Evolutionary conservation across 768 basidiomycete species (phyloP), one percentile per base, ranked within the genome.

Genomic region (Glaciozyma antarctica): DNA sequence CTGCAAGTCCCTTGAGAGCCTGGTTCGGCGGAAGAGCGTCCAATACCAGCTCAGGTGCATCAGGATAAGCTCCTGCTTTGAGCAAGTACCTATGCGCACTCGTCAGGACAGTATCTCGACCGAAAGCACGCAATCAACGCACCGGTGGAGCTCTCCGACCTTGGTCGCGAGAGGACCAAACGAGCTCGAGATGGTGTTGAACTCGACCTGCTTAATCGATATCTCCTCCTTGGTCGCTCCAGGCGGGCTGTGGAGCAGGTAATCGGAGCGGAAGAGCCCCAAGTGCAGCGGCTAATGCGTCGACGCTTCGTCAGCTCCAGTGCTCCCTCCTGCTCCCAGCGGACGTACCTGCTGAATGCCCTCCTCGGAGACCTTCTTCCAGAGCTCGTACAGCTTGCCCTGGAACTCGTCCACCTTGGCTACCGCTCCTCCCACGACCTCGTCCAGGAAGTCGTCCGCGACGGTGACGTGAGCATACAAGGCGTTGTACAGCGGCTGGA

Each of bases 161-260:
- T 45, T 79, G 81, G 88, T 80, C 0, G 88, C 88, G 19, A 97
- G 79, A 1, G 85, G 74, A 0, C 91, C 94, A 75, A 97, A 94
- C 0, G 91, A 92, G 0, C 86, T 84, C 3, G 92, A 90, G 68
- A 97, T 93, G 13, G 94, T 95, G 75, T 99, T 99, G 78, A 97
- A 95, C 76, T 99, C 94, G 49, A 98, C 94, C 77, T 99, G 94
- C 75, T 92, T 94, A 68, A 99, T 77, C n/a, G 71, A 61, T n/a
- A 70, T n/a, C 19, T 58, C n/a, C 10, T 52, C 59, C 22, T 9
- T 78, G 76, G 19, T 79, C 72, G 5, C 79, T 74, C 34, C 77
- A 75, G 66, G 28, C 0, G 73, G 79, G 12, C 80, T 76, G 70
- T 99, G 90, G 26, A 97, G 78, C 38, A 98, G 80, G 77, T 97